phyloP scores from a whole-genome alignment of 257 asterid species.

The Henckelia pumila region DNA sequence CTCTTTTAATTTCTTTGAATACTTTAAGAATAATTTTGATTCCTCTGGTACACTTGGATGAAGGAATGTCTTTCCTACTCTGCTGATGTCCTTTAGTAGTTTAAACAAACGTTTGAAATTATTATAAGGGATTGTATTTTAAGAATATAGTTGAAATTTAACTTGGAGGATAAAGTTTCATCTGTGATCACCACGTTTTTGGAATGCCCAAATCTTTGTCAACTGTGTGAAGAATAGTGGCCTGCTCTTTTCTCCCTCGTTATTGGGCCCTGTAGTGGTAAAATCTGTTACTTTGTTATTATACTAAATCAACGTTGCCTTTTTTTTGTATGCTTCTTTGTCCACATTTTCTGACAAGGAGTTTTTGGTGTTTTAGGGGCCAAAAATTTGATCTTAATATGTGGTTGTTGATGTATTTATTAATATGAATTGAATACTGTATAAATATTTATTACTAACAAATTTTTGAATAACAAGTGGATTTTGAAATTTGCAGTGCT shows the following conservation, averaged over 20 bases:
- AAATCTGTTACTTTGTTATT: too few relatives aligned
- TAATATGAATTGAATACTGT: neutral
- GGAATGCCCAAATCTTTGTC: neutral
- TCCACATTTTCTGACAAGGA: neutral
- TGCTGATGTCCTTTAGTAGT: neutral
- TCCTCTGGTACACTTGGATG: neutral
- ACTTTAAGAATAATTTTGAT: neutral
- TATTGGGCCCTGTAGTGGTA: neutral
- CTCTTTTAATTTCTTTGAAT: neutral
- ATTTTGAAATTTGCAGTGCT: slow-evolving; percentile 16
- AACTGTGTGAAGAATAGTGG: neutral
- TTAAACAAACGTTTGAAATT: slow-evolving; percentile 9
- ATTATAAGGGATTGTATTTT: neutral
- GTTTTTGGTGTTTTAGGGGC: neutral
- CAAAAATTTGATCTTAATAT: neutral
- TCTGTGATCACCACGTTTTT: neutral
- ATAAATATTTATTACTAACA: neutral
- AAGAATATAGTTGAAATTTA: neutral
- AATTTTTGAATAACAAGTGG: slow-evolving; percentile 18
- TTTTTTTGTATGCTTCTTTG: neutral
- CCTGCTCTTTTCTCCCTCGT: neutral
- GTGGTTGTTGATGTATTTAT: neutral
- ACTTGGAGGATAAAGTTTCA: neutral
- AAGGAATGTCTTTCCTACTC: neutral
- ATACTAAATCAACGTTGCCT: neutral